A percentile compares a stretch with the other conserved stretches of the same genome.
Conservation (phyloP, 208 protist genomes). For the Trypanosoma mega region DNA sequence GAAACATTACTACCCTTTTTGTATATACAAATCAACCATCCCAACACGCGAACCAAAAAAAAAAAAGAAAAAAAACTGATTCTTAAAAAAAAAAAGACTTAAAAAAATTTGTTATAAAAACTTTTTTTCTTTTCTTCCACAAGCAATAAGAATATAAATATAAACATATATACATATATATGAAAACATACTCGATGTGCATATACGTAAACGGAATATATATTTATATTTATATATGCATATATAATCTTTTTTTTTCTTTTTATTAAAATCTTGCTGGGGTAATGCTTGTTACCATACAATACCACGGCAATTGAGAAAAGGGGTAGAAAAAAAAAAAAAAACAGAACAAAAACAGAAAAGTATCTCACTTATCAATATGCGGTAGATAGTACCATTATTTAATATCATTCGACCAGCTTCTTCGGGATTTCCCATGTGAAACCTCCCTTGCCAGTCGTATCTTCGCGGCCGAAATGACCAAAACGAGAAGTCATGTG, state of each 20-base stretch:
- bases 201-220: constrained; percentile 18
- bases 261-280: not conserved
- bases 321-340: constrained; percentile 16
- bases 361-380: not conserved
- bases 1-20: constrained; percentile 27
- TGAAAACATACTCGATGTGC: constrained; percentile 7
- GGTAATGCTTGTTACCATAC: constrained; percentile 24
- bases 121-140: no score
- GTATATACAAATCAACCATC: not conserved
- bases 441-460: constrained; percentile 90
- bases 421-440: constrained; percentile 98
- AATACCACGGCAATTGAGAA: constrained; percentile 13
- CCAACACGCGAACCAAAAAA: constrained; percentile 2
- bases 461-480: constrained; percentile 98
- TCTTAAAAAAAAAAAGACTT: constrained; percentile 4
- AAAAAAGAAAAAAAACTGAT: constrained; percentile 26
- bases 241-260: not conserved
- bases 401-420: constrained; percentile 78
- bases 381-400: not conserved
- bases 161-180: constrained; percentile 7
- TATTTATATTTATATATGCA: constrained; percentile 8
- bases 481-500: constrained; percentile 97
- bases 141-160: constrained; percentile 14
- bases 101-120: no score
- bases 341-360: constrained; percentile 20